Evolutionary conservation across 2,329 filamentous ascomycete genomes (phyloP), one percentile per base, ranked within the genome.

Genomic region (Alternaria triticimaculans): DNA sequence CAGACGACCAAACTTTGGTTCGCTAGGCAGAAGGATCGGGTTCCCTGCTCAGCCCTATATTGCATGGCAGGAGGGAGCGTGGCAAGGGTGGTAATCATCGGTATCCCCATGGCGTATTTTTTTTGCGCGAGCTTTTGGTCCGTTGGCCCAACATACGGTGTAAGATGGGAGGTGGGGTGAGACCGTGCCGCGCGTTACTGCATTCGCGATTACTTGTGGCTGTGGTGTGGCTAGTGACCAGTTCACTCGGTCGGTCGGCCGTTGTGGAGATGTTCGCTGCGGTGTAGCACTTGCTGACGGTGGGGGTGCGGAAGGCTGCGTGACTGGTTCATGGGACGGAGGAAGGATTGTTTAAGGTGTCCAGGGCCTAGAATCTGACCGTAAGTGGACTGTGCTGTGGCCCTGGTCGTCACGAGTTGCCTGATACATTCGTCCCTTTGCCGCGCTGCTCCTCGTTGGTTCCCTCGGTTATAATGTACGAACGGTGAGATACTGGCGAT

Each of bases 1-100:
- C 49, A 33, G 6, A 37, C 4, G 8, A 3, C 4, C 37, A 41
- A 41, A 41, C 15, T 41, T 18, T 41, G 37, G 37, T 41, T 41
- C 37, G 30, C 49, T 25, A 51, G 28, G 15, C 15, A n/a, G 49
- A 51, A 51, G 28, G 49, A 51, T 53, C 20, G 2, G 5, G 12
- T 51, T 21, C 49, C 49, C 20, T 53, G 49, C 37, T 53, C 37
- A 55, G 53, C 53, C 53, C 53, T 55, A 55, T 55, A 28, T 55
- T 20, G 33, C 21, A 55, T 44, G 53, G 53, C 51, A 26, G 37
- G 23, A 20, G 21, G 18, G 18, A 18, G 26, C 12, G 15, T 51
- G 15, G 12, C 49, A 41, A 41, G 49, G 49, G 6, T 53, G 8
- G 11, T 41, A 12, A 23, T 49, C 23, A 37, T 53, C 14, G 30